phyloP scores from a whole-genome alignment of 176 grass and related monocot species.

The Eragrostis curvula region DNA sequence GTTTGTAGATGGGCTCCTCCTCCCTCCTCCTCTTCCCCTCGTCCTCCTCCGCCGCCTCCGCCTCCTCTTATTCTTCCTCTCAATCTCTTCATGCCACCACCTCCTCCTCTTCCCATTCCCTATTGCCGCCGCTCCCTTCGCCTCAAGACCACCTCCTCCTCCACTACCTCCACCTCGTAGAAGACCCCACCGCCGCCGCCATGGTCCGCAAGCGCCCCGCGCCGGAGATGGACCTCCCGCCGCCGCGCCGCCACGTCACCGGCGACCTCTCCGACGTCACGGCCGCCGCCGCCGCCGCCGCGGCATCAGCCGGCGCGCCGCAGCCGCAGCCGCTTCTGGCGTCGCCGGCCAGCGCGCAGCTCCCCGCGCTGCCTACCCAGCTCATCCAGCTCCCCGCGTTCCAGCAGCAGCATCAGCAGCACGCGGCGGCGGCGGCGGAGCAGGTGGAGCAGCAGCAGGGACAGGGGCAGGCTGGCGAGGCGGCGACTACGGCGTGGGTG shows the following conservation, averaged over 20 bases:
- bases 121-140: constrained; percentile 41
- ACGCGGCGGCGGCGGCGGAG: background rate
- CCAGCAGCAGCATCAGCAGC: constrained; percentile 28
- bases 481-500: background rate
- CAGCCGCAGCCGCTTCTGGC: background rate
- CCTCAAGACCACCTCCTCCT: constrained; percentile 27
- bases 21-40: constrained; percentile 74
- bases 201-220: constrained; percentile 83
- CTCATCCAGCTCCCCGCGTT: constrained; percentile 24
- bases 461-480: background rate
- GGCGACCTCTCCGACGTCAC: constrained; percentile 45
- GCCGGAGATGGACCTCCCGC: constrained; percentile 48
- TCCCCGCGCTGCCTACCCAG: constrained; percentile 53
- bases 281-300: background rate
- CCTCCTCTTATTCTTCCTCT: constrained; percentile 20
- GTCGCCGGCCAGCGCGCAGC: constrained; percentile 34
- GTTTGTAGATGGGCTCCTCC: constrained; percentile 90
- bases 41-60: constrained; percentile 44
- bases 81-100: constrained; percentile 48
- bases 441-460: background rate
- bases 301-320: no score
- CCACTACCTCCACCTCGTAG: constrained; percentile 38
- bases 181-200: constrained; percentile 27
- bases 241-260: constrained; percentile 36
- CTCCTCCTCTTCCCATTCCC: constrained; percentile 27